Percentiles rank a stretch among this genome's conserved stretches.
phyloP scores from a whole-genome alignment of 495 filamentous ascomycete genomes.

The Hyaloscypha variabilis region DNA sequence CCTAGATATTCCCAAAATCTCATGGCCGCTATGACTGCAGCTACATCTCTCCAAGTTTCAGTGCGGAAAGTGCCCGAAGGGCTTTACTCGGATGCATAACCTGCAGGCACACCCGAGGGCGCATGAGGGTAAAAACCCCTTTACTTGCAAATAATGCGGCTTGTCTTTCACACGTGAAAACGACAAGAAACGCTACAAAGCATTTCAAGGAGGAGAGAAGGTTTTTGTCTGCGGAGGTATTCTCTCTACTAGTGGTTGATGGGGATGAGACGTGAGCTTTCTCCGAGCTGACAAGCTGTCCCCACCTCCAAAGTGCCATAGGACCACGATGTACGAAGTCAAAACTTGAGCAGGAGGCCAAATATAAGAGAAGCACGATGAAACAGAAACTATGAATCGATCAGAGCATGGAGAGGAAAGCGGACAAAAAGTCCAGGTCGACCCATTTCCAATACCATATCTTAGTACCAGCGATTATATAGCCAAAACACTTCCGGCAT shows the following conservation, averaged over 20 bases:
- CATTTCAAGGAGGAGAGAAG: constrained; percentile 85
- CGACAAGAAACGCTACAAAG: constrained; percentile 8
- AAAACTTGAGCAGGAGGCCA: neutral
- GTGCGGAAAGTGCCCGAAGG: constrained; percentile 7
- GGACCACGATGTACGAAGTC: neutral
- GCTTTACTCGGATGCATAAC: constrained; percentile 2
- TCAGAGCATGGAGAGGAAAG: too few species aligned
- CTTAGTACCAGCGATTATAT: constrained; percentile 74
- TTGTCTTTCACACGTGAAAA: constrained; percentile 8
- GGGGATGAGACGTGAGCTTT: constrained; percentile 93
- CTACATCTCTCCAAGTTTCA: neutral
- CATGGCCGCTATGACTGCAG: constrained; percentile 38
- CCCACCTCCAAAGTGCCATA: neutral
- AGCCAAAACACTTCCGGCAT: too few species aligned
- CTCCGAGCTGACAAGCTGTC: constrained; percentile 86
- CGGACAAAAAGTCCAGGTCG: constrained; percentile 47
- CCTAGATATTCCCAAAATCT: neutral
- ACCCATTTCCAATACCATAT: too few species aligned
- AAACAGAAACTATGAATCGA: too few species aligned
- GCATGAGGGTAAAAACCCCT: constrained; percentile 11
- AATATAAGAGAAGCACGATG: neutral
- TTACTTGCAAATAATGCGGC: constrained; percentile 4
- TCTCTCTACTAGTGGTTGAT: constrained; percentile 72
- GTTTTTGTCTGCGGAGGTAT: constrained; percentile 95
- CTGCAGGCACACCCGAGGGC: constrained; percentile 1